Percentiles rank a stretch among this genome's conserved stretches.
Evolutionary conservation across 495 filamentous ascomycete species (phyloP).

Genomic region (Hapsidospora chrysogenum): DNA sequence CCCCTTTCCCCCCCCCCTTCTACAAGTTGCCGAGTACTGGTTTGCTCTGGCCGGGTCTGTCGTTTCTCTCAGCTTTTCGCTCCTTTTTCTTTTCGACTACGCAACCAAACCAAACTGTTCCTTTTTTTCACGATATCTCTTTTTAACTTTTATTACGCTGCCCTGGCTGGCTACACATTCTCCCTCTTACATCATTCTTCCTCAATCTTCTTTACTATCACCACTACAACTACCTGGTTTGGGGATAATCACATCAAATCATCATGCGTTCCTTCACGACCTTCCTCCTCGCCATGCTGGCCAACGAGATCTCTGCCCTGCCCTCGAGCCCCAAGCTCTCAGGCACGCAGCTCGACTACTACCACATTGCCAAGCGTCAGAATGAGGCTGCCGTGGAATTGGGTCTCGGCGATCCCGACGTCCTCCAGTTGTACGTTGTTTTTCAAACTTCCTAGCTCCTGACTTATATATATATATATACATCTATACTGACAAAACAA

Average conservation of each 20-base stretch:
- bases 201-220: constrained; percentile 1
- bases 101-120: constrained; percentile 9
- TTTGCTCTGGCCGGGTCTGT: too few relatives aligned
- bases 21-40: too few relatives aligned
- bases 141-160: constrained; percentile 19
- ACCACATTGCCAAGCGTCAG: constrained; percentile 30
- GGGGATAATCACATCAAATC: constrained; percentile 8
- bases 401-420: constrained; percentile 44
- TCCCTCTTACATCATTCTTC: constrained; percentile 4
- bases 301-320: constrained; percentile 25
- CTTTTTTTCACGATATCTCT: constrained; percentile 26
- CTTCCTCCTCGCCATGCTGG: constrained; percentile 16
- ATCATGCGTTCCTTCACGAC: constrained; percentile 33
- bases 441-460: neutral
- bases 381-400: constrained; percentile 31
- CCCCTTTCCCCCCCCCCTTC: too few relatives aligned
- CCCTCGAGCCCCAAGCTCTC: constrained; percentile 26
- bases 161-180: constrained; percentile 29
- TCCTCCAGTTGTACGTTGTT: constrained; percentile 49
- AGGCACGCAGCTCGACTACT: constrained; percentile 21
- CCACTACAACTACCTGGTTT: constrained; percentile 1
- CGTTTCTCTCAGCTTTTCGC: too few relatives aligned
- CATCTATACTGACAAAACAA: too few relatives aligned
- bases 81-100: neutral
- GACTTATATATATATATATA: too few relatives aligned